These are phyloP conservation scores for Babesia bigemina DNA, from an alignment of 169 alveolate genomes.

Conservation along the genomic window DNA sequence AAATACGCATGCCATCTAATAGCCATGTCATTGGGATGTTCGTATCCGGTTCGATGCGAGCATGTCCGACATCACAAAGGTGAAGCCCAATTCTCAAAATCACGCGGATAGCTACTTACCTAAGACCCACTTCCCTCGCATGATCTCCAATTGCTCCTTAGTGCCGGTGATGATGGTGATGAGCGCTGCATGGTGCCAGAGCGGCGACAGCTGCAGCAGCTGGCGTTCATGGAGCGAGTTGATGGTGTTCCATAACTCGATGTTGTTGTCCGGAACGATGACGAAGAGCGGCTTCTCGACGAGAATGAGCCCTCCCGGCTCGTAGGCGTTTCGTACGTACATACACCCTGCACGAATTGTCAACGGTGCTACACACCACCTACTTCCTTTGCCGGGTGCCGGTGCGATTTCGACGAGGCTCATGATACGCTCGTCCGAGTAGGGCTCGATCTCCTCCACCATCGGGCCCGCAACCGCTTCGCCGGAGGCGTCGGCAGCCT, in stretches of 20 bases:
- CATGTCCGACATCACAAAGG: background rate
- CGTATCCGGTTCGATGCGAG: background rate
- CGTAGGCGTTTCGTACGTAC: conserved; percentile 72
- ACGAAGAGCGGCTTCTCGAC: conserved; percentile 81
- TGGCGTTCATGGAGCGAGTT: conserved; percentile 63
- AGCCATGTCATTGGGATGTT: background rate
- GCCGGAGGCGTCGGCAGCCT: background rate
- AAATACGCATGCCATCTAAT: background rate
- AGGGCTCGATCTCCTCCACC: conserved; percentile 18
- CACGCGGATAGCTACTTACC: conserved; percentile 12
- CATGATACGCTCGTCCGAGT: conserved; percentile 61
- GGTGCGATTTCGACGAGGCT: conserved; percentile 75
- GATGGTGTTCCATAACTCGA: conserved; percentile 71
- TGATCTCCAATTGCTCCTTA: conserved; percentile 26
- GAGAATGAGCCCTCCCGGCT: conserved; percentile 81
- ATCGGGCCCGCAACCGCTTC: background rate
- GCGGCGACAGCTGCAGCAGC: conserved; percentile 75
- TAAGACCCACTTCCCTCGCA: conserved; percentile 59
- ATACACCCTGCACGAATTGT: conserved; percentile 67
- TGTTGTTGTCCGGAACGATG: conserved; percentile 74
- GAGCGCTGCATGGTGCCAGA: conserved; percentile 87
- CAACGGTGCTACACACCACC: background rate
- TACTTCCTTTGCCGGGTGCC: conserved; percentile 81
- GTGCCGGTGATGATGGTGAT: conserved; percentile 68
- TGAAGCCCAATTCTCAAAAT: background rate